Evolutionary conservation across 768 basidiomycete species (phyloP).

Genomic region (Tricholoma matsutake): DNA sequence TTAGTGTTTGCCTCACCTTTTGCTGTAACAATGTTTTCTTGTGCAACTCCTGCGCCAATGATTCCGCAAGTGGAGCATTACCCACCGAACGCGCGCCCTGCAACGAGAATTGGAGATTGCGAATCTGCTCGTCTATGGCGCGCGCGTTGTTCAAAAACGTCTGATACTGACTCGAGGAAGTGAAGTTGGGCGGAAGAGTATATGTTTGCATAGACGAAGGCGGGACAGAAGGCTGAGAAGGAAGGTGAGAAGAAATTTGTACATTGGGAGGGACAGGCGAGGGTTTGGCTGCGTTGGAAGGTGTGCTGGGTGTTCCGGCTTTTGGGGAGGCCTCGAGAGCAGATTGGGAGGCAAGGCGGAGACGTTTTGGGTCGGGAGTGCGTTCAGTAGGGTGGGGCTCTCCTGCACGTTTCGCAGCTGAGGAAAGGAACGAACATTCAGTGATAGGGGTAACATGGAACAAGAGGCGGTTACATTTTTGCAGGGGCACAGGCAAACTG

Average conservation of each 20-base stretch:
- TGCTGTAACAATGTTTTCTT: constrained; percentile 6
- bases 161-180: background rate
- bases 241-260: constrained; percentile 3
- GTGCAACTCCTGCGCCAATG: constrained; percentile 10
- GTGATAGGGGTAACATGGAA: background rate
- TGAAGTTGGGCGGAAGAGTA: background rate
- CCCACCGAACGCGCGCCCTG: constrained; percentile 11
- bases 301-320: constrained; percentile 16
- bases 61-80: constrained; percentile 4
- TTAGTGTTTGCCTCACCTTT: constrained; percentile 7
- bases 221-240: background rate
- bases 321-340: constrained; percentile 21
- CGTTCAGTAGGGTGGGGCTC: constrained; percentile 32
- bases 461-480: constrained; percentile 21
- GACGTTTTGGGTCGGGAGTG: constrained; percentile 47
- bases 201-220: background rate
- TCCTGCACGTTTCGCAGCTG: constrained; percentile 41
- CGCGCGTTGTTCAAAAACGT: background rate
- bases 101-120: background rate
- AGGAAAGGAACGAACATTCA: constrained; percentile 9
- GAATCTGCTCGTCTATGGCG: constrained; percentile 8
- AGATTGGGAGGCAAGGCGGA: constrained; percentile 27
- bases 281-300: constrained; percentile 21
- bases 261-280: constrained; percentile 23
- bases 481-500: constrained; percentile 40